phyloP scores from a whole-genome alignment of 2,329 filamentous ascomycete genomes.

The Berkeleyomyces rouxiae region DNA sequence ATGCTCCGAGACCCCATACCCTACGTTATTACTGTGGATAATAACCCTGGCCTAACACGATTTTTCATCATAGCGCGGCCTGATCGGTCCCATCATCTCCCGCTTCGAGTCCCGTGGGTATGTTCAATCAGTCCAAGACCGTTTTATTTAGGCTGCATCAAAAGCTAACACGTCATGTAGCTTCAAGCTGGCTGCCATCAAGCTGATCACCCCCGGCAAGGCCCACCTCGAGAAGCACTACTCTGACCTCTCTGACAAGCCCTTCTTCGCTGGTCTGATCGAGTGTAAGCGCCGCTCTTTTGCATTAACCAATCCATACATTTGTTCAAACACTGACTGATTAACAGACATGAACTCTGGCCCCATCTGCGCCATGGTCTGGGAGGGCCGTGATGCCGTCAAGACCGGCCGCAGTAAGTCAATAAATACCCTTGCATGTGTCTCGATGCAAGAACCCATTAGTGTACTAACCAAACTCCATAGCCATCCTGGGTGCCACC shows the following conservation, averaged over 20 bases:
- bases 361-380: slow-evolving; percentile 98
- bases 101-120: slow-evolving; percentile 95
- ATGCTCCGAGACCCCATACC: slow-evolving; percentile 3
- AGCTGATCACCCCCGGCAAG: slow-evolving; percentile 77
- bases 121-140: slow-evolving; percentile 20
- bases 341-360: slow-evolving; percentile 80
- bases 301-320: slow-evolving; percentile 12
- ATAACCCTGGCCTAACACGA: slow-evolving; percentile 9
- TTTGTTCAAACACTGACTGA: slow-evolving; percentile 14
- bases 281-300: slow-evolving; percentile 48
- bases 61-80: slow-evolving; percentile 54
- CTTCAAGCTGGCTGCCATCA: slow-evolving; percentile 98
- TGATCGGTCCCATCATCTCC: slow-evolving; percentile 91
- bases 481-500: slow-evolving; percentile 90
- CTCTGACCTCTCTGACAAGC: slow-evolving; percentile 77
- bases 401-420: slow-evolving; percentile 81
- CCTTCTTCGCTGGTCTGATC: slow-evolving; percentile 92
- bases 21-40: not conserved
- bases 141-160: not conserved
- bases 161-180: slow-evolving; percentile 27
- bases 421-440: not conserved
- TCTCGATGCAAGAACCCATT: slow-evolving; percentile 3
- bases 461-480: slow-evolving; percentile 7
- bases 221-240: slow-evolving; percentile 98
- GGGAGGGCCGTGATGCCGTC: slow-evolving; percentile 97